Percentiles rank a stretch among this genome's conserved stretches.
Conservation (phyloP, 2,329 filamentous ascomycete species). For the Cordyceps militaris region DNA sequence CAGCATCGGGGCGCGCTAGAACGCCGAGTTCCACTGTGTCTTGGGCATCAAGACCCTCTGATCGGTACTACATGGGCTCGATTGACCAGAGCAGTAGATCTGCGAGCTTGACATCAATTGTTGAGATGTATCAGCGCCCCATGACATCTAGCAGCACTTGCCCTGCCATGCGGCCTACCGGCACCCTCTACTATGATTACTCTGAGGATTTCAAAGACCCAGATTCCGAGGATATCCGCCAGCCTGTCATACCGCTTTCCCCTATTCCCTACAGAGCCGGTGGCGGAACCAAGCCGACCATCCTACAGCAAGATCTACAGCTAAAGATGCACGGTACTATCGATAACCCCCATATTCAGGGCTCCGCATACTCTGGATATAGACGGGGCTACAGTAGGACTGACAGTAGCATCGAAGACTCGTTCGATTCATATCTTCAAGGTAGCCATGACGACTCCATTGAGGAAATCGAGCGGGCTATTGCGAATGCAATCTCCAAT, state of each 20-base stretch:
- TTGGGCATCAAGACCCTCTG: slow-evolving; percentile 22
- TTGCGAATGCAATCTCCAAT: slow-evolving; percentile 11
- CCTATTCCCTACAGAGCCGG: slow-evolving; percentile 25
- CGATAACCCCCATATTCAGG: not conserved
- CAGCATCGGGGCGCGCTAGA: slow-evolving; percentile 22
- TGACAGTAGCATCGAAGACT: slow-evolving; percentile 2
- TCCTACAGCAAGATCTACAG: slow-evolving; percentile 21
- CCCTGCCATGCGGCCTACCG: slow-evolving; percentile 23
- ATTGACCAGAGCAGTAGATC: slow-evolving; percentile 34
- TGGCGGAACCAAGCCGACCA: slow-evolving; percentile 20
- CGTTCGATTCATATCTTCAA: slow-evolving; percentile 9
- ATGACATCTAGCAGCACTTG: slow-evolving; percentile 21
- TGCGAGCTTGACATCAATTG: slow-evolving; percentile 43
- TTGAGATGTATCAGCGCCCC: slow-evolving; percentile 38
- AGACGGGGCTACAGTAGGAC: not conserved
- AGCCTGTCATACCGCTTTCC: slow-evolving; percentile 21
- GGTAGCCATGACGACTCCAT: slow-evolving; percentile 12
- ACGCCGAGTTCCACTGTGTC: slow-evolving; percentile 31
- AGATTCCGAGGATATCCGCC: slow-evolving; percentile 13
- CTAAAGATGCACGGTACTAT: not conserved
- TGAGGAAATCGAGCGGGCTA: slow-evolving; percentile 10
- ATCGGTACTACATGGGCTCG: slow-evolving; percentile 28
- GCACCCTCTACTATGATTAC: slow-evolving; percentile 47
- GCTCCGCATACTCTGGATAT: not conserved
- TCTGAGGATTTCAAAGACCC: slow-evolving; percentile 41